Conservation (phyloP, 208 protist genomes). For the Trypanosoma rangeli region DNA sequence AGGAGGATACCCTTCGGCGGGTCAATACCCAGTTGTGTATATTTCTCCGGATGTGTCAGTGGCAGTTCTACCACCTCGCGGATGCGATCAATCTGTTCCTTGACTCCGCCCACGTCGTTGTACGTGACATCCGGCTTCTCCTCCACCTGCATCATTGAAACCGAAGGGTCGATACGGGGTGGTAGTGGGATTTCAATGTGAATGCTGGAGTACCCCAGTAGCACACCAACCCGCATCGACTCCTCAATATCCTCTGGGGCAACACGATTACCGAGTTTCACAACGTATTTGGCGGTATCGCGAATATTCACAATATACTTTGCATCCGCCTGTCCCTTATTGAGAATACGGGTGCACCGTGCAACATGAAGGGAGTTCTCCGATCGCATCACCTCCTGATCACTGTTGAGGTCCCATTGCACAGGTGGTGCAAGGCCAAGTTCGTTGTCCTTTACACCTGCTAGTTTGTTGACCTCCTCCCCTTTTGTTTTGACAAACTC, state of each 20-base stretch:
- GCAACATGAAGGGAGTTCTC: conserved; percentile 99
- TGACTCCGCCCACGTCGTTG: conserved; percentile 99
- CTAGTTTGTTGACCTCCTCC: conserved; percentile 96
- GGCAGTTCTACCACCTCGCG: conserved; percentile 99
- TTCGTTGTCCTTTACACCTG: conserved; percentile 98
- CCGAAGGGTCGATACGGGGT: conserved; percentile 99
- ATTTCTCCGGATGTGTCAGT: conserved; percentile 99
- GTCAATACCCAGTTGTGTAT: conserved; percentile 99
- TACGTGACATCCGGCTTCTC: conserved; percentile 99
- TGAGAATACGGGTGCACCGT: conserved; percentile 99
- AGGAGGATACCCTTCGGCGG: conserved; percentile 99
- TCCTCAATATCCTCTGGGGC: conserved; percentile 99
- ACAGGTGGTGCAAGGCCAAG: conserved; percentile 98
- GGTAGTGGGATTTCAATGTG: conserved; percentile 99
- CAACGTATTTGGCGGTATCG: conserved; percentile 99
- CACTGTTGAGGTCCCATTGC: conserved; percentile 98
- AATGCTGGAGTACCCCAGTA: conserved; percentile 98
- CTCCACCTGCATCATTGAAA: conserved; percentile 99
- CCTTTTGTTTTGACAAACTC: conserved; percentile 96
- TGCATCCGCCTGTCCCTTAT: conserved; percentile 90
- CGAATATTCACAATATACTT: conserved; percentile 99
- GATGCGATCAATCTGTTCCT: conserved; percentile 99
- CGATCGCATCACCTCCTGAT: conserved; percentile 96
- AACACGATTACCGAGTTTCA: conserved; percentile 98
- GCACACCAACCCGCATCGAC: conserved; percentile 98